Evolutionary conservation across 331 rosid species (phyloP).

Genomic region (Erythrophleum ivorense): DNA sequence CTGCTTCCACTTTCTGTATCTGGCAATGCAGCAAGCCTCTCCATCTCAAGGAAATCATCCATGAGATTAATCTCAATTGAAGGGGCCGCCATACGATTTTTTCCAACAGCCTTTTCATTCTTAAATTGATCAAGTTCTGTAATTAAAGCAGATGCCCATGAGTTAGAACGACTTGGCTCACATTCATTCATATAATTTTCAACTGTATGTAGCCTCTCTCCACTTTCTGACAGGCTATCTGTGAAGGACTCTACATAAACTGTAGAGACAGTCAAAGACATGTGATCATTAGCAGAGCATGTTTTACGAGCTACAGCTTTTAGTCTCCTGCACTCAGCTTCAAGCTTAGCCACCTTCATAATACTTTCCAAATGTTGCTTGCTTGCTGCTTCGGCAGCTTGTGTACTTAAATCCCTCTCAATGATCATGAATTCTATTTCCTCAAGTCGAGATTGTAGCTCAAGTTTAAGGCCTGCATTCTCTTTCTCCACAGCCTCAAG

Average conservation of each 20-base stretch:
- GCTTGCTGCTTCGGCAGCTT: slow-evolving; percentile 70
- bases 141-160: slow-evolving; percentile 41
- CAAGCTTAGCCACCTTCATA: slow-evolving; percentile 69
- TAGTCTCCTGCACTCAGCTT: slow-evolving; percentile 65
- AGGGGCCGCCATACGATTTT: slow-evolving; percentile 45
- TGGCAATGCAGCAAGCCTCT: slow-evolving; percentile 66
- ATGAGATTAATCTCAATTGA: slow-evolving; percentile 61
- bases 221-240: slow-evolving; percentile 61
- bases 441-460: slow-evolving; percentile 56
- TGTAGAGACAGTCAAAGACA: slow-evolving; percentile 46
- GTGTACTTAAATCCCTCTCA: slow-evolving; percentile 68
- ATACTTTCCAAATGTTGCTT: slow-evolving; percentile 69
- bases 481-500: slow-evolving; percentile 57
- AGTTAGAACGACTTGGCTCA: slow-evolving; percentile 45
- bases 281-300: slow-evolving; percentile 43
- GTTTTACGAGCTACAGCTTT: slow-evolving; percentile 53
- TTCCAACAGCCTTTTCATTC: slow-evolving; percentile 41
- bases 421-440: slow-evolving; percentile 54
- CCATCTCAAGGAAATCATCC: slow-evolving; percentile 89
- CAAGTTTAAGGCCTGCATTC: slow-evolving; percentile 52
- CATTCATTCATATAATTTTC: slow-evolving; percentile 46
- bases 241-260: slow-evolving; percentile 49
- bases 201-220: slow-evolving; percentile 50
- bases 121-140: slow-evolving; percentile 42
- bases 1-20: slow-evolving; percentile 44